Percentiles rank a stretch among this genome's conserved stretches.
phyloP scores from a whole-genome alignment of 2,329 filamentous ascomycete species.

The Dendrostoma leiphaemia region DNA sequence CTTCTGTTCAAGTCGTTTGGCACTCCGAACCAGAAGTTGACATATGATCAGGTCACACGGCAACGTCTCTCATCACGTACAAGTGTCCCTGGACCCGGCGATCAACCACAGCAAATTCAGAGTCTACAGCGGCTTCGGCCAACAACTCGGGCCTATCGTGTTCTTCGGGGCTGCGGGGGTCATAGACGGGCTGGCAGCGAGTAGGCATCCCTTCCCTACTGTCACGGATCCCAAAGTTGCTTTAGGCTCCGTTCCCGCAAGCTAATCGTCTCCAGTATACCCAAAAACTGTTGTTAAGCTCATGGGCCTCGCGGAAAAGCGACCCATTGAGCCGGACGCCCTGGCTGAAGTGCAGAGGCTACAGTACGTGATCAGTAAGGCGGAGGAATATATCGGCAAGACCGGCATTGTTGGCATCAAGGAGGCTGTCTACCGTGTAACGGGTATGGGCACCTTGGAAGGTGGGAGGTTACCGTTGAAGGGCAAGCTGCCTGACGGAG shows the following conservation, averaged over 20 bases:
- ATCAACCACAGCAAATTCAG: constrained; percentile 62
- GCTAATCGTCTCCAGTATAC: no score
- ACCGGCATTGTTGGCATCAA: constrained; percentile 64
- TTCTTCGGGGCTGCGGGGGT: constrained; percentile 62
- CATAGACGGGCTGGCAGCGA: constrained; percentile 64
- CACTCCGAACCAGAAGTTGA: neutral
- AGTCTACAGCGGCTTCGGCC: constrained; percentile 64
- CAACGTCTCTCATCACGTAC: constrained; percentile 61
- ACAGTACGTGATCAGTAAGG: constrained; percentile 60
- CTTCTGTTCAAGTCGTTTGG: neutral
- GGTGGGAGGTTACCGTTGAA: constrained; percentile 58
- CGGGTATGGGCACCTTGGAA: constrained; percentile 55
- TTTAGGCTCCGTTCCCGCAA: no score
- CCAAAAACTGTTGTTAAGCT: constrained; percentile 60
- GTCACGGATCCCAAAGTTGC: no score
- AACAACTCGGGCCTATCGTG: constrained; percentile 64
- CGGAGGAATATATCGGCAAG: constrained; percentile 61
- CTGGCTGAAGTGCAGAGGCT: constrained; percentile 53
- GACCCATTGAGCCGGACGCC: constrained; percentile 25
- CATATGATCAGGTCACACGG: constrained; percentile 49
- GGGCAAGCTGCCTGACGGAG: constrained; percentile 52
- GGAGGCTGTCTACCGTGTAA: constrained; percentile 56
- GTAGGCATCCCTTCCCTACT: no score
- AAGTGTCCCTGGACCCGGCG: constrained; percentile 58
- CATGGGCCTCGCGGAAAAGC: constrained; percentile 44